Evolutionary conservation across 371 early-diverging fungal genomes (phyloP).

Genomic region (Lichtheimia ornata): DNA sequence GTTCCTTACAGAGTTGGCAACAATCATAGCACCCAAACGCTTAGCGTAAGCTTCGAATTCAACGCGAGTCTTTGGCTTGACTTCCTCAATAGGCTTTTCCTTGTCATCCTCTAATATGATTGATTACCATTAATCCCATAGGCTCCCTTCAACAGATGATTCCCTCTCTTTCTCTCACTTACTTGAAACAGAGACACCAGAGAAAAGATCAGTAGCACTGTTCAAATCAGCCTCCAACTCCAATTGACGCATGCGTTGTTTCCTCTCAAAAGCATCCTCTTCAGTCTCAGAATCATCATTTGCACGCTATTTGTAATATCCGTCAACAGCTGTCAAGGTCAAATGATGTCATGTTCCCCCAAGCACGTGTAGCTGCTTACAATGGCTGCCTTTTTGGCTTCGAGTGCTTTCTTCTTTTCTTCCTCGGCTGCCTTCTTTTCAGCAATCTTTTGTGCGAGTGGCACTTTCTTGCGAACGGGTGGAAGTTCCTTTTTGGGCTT

Average conservation of each 20-base stretch:
- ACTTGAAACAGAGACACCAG: constrained; percentile 65
- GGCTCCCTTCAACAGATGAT: background rate
- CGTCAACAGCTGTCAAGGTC: no score
- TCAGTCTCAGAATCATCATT: constrained; percentile 50
- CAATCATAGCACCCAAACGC: constrained; percentile 69
- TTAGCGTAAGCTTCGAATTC: constrained; percentile 82
- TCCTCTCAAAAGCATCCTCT: constrained; percentile 64
- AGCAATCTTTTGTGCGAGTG: constrained; percentile 77
- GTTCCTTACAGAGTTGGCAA: constrained; percentile 64
- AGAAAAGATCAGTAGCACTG: constrained; percentile 85
- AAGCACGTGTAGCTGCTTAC: constrained; percentile 22
- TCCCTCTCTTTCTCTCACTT: constrained; percentile 17
- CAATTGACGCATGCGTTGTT: constrained; percentile 64
- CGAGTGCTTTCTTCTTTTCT: constrained; percentile 57
- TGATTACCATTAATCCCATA: no score
- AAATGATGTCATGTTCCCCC: no score
- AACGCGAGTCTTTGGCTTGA: constrained; percentile 79
- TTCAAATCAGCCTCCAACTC: constrained; percentile 83
- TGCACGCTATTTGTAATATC: background rate
- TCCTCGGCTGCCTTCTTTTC: constrained; percentile 77
- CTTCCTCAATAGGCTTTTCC: constrained; percentile 59
- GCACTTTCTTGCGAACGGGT: constrained; percentile 69
- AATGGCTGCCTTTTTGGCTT: constrained; percentile 52
- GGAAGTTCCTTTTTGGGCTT: constrained; percentile 42
- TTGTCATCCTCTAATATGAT: constrained; percentile 39